These are phyloP conservation scores for Bolboschoenus planiculmis DNA, from an alignment of 176 grass and related monocot genomes.

Conservation along the genomic window DNA sequence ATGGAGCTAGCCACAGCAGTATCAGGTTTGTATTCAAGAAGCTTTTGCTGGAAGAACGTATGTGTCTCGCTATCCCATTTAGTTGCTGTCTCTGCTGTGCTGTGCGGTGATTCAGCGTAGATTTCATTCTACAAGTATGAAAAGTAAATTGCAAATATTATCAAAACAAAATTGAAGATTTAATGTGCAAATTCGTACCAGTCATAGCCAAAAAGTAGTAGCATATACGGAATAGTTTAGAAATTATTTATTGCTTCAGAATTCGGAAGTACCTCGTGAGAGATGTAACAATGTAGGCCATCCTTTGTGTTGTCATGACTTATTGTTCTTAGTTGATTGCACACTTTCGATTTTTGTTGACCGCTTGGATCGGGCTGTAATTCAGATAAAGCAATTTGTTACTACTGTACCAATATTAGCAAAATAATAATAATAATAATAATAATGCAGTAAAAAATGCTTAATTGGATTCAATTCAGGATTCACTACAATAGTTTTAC, in stretches of 20 bases:
- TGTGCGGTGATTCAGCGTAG: slow-evolving; percentile 27
- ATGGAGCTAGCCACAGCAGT: slow-evolving; percentile 16
- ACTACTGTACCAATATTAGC: background rate
- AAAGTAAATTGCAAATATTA: background rate
- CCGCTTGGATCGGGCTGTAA: slow-evolving; percentile 55
- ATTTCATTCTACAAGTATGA: slow-evolving; percentile 33
- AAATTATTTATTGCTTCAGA: background rate
- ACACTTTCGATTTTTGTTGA: slow-evolving; percentile 40
- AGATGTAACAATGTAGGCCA: slow-evolving; percentile 20
- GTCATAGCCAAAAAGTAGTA: background rate
- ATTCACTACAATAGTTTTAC: background rate
- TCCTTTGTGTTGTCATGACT: slow-evolving; percentile 41
- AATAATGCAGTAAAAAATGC: background rate
- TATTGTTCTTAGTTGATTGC: slow-evolving; percentile 39
- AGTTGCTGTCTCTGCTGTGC: slow-evolving; percentile 47
- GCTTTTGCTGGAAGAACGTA: slow-evolving; percentile 28
- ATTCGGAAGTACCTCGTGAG: slow-evolving; percentile 42
- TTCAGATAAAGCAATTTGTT: slow-evolving; percentile 14
- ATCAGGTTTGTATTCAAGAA: slow-evolving; percentile 26
- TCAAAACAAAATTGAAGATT: background rate
- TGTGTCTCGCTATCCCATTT: slow-evolving; percentile 41
- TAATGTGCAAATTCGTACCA: background rate
- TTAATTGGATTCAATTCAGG: background rate
- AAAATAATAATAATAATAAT: background rate
- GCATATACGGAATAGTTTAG: background rate